phyloP scores from a whole-genome alignment of 2,329 filamentous ascomycete genomes.

The Westerdykella ornata region DNA sequence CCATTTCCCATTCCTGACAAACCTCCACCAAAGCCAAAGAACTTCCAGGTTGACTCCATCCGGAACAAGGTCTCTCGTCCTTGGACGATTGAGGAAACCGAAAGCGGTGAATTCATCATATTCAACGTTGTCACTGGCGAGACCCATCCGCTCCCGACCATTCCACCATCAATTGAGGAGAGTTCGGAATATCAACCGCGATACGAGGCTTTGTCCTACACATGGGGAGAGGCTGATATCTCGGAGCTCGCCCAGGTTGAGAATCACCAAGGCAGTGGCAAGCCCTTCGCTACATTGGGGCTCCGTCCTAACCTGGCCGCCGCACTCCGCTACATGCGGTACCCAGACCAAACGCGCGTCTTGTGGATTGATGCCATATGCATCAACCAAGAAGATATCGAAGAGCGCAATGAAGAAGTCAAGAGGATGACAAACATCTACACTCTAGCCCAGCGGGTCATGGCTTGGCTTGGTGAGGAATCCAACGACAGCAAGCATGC shows the following conservation, averaged over 20 bases:
- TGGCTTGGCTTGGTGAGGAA: slow-evolving; percentile 6
- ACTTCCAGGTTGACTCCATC: no score
- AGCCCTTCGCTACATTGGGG: background rate
- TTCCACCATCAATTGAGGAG: no score
- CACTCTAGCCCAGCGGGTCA: slow-evolving; percentile 1
- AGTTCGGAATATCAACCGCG: no score
- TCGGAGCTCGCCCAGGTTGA: background rate
- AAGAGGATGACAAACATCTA: slow-evolving; percentile 8
- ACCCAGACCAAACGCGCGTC: background rate
- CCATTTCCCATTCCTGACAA: no score
- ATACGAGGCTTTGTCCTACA: background rate
- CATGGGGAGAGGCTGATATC: background rate
- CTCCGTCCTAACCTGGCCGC: background rate
- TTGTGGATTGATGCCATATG: slow-evolving; percentile 13
- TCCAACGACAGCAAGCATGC: slow-evolving; percentile 1
- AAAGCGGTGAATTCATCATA: no score
- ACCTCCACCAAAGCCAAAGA: no score
- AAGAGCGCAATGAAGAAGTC: slow-evolving; percentile 8
- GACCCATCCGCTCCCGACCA: no score
- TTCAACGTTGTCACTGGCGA: no score
- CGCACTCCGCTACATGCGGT: background rate
- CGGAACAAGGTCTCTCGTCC: no score
- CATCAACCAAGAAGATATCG: slow-evolving; percentile 8
- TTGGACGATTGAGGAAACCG: no score
- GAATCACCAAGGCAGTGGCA: background rate